Evolutionary conservation across 2,329 filamentous ascomycete genomes (phyloP).

Genomic region (Pseudofabraea citricarpa): DNA sequence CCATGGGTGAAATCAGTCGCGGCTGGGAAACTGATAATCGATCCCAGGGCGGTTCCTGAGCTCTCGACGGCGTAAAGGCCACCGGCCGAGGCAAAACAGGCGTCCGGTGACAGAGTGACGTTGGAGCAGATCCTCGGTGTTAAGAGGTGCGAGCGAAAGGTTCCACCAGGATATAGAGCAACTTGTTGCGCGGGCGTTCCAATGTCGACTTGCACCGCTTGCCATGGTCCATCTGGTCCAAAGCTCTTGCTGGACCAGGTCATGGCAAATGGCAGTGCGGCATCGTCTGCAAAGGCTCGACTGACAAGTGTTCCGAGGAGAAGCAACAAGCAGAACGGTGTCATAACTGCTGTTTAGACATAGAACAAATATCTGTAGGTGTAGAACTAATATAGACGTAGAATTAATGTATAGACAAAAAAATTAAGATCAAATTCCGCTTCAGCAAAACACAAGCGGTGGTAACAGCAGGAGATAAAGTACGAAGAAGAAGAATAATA

Average conservation of each 20-base stretch:
- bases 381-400: no score
- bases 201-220: slow-evolving; percentile 13
- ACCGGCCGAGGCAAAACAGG: slow-evolving; percentile 5
- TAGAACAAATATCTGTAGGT: no score
- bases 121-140: slow-evolving; percentile 10
- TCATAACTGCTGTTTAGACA: no score
- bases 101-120: not conserved
- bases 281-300: no score
- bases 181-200: slow-evolving; percentile 9
- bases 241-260: slow-evolving; percentile 13
- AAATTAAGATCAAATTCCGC: no score
- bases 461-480: no score
- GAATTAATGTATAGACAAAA: no score
- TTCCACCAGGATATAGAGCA: slow-evolving; percentile 11
- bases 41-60: slow-evolving; percentile 2
- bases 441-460: no score
- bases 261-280: not conserved
- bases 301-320: no score
- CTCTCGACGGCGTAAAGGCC: slow-evolving; percentile 3
- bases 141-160: slow-evolving; percentile 8
- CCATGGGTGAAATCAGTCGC: slow-evolving; percentile 5
- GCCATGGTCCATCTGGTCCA: slow-evolving; percentile 17
- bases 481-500: no score
- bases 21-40: slow-evolving; percentile 3
- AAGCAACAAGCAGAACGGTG: no score